A percentile compares a stretch with the other conserved stretches of the same genome.
Conservation (phyloP, 164 flowering plant genomes). For the Sedum album region DNA sequence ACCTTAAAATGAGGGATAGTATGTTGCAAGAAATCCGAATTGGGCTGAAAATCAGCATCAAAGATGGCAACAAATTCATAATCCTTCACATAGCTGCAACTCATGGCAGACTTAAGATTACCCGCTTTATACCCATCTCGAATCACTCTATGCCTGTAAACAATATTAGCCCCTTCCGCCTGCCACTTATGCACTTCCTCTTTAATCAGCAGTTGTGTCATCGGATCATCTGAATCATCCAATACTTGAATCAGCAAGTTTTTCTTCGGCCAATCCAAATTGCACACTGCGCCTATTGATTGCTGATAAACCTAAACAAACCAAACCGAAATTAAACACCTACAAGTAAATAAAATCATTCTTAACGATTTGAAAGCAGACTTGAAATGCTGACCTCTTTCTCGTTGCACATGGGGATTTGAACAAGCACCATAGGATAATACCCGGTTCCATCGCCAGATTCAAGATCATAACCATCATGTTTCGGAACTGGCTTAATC, state of each 20-base stretch:
- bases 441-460: constrained; percentile 35
- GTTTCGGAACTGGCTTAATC: constrained; percentile 56
- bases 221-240: too few species aligned
- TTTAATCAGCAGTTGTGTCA: constrained; percentile 60
- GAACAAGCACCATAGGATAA: too few species aligned
- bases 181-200: constrained; percentile 94
- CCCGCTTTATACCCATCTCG: too few species aligned
- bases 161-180: too few species aligned
- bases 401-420: too few species aligned
- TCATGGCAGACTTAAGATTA: constrained; percentile 95
- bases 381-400: constrained; percentile 61
- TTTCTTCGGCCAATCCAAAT: constrained; percentile 85
- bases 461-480: constrained; percentile 39
- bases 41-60: too few species aligned
- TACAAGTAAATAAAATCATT: not conserved
- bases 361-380: not conserved
- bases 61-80: too few species aligned
- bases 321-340: not conserved
- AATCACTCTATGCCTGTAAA: too few species aligned
- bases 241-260: too few species aligned
- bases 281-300: too few species aligned
- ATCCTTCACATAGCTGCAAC: too few species aligned
- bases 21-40: constrained; percentile 61
- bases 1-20: constrained; percentile 94
- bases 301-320: constrained; percentile 80